These are phyloP conservation scores for Sugiyamaella boreocaroliniensis DNA, from an alignment of 805 yeast species.

Conservation along the genomic window DNA sequence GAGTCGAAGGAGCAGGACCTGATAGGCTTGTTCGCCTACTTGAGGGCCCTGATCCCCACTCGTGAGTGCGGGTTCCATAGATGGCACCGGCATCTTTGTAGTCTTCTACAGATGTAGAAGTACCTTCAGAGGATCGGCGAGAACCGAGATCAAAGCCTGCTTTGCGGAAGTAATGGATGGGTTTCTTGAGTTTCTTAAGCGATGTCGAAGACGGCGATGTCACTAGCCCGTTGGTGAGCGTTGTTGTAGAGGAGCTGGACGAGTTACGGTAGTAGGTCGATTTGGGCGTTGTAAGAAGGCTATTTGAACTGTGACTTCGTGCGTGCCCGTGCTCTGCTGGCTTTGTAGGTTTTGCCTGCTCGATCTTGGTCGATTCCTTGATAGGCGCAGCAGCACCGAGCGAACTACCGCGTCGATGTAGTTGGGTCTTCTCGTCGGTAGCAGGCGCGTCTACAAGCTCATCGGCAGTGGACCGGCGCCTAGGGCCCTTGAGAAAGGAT, in stretches of 20 bases:
- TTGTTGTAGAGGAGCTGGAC: neutral
- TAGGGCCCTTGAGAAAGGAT: conserved; percentile 11
- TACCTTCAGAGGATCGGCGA: neutral
- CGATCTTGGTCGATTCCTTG: conserved; percentile 16
- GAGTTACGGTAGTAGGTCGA: neutral
- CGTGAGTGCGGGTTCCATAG: conserved; percentile 44
- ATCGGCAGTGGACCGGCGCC: conserved; percentile 19
- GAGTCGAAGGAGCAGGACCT: neutral
- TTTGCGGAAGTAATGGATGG: conserved; percentile 16
- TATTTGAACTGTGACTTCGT: neutral
- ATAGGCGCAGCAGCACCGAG: neutral
- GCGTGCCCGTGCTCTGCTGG: neutral
- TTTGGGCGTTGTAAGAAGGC: neutral
- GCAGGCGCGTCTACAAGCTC: neutral
- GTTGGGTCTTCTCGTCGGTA: neutral
- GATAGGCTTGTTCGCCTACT: neutral
- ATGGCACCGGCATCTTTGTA: conserved; percentile 29
- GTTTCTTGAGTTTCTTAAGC: conserved; percentile 18
- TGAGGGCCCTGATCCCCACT: conserved; percentile 36
- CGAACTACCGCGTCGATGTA: neutral
- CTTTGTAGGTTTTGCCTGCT: neutral
- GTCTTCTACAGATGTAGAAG: conserved; percentile 15
- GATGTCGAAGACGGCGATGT: conserved; percentile 3
- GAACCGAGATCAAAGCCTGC: neutral
- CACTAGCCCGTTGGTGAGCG: neutral